phyloP scores from a whole-genome alignment of 2,329 filamentous ascomycete species.

The Colletotrichum paranaense region DNA sequence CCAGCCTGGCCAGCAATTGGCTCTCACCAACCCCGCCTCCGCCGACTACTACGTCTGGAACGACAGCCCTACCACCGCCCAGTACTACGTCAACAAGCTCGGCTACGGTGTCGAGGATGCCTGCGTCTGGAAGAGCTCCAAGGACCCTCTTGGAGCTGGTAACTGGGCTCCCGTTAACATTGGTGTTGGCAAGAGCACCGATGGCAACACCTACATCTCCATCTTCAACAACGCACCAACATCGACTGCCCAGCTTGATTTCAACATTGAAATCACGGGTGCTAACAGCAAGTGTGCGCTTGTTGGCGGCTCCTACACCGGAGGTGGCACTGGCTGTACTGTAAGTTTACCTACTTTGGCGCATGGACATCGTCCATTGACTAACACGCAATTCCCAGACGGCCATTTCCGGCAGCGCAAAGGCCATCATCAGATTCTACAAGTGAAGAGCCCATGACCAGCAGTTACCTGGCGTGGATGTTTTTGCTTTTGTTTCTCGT shows the following conservation, averaged over 20 bases:
- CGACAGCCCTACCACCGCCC: conserved; percentile 81
- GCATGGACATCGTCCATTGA: background rate
- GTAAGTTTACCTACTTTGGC: conserved; percentile 65
- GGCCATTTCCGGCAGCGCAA: conserved; percentile 52
- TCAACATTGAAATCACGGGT: conserved; percentile 80
- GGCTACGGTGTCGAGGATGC: conserved; percentile 74
- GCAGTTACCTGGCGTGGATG: conserved; percentile 38
- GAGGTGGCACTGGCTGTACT: conserved; percentile 77
- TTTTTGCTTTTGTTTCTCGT: conserved; percentile 35
- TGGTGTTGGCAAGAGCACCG: conserved; percentile 77
- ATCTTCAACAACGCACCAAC: conserved; percentile 88
- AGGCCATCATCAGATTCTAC: conserved; percentile 58
- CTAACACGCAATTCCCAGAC: conserved; percentile 48
- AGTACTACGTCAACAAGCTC: conserved; percentile 95
- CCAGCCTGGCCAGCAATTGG: conserved; percentile 65
- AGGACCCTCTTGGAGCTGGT: conserved; percentile 67
- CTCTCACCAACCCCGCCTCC: conserved; percentile 81
- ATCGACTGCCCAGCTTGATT: conserved; percentile 76
- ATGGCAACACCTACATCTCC: conserved; percentile 80
- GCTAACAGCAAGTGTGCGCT: conserved; percentile 70
- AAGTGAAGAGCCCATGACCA: conserved; percentile 37
- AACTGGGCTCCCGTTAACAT: conserved; percentile 92
- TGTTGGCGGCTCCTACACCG: conserved; percentile 70
- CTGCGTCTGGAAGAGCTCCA: conserved; percentile 77
- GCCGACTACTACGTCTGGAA: conserved; percentile 82